Base-by-base conservation (phyloP, 176 grass and related monocot species). In the Eragrostis nindensis region DNA sequence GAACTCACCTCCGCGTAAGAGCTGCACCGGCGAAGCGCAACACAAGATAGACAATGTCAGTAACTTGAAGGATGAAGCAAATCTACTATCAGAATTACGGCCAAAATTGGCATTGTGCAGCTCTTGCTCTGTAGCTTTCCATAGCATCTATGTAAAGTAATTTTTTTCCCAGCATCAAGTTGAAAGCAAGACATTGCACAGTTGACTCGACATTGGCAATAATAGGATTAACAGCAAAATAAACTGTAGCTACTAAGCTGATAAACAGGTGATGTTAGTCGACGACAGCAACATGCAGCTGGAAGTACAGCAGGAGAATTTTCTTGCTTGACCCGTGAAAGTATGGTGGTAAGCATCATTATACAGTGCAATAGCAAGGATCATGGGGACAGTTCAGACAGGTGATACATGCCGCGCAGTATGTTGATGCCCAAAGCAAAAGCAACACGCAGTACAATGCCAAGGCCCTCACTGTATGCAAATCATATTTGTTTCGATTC, bases 1-100 rank as follows among this genome's bases (percentile, higher is more conserved):
- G 88, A 90, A 60, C 74, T 93, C 82, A 99, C 75, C 75, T 95
- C 96, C 4, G 92, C 86, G 70, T 95, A 99, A 49, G 79, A 80
- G 77, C 96, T 99, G 88, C 59, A 50, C 82, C 49, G 22, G 72
- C 73, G 6, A 93, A 77, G 68, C 80, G n/a, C 11, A 91, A 77
- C 78, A 77, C 86, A 78, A 60, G 55, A 49, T 18, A 68, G 21
- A 55, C 38, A 80, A 41, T 16, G 64, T 80, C 32, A 80, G 77
- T 56, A 55, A 48, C 60, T 36, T 38, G 56, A 32, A 63, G 19
- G 24, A 61, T 46, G 41, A 21, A 48, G 27, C 41, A 61, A 62
- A 59, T 8, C 2, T 25, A 5, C 6, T 75, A 22, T 7, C 18
- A 66, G 68, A 61, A 62, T 55, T 18, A 62, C 5, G 18, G 70